A percentile compares a stretch with the other conserved stretches of the same genome.
Evolutionary conservation across 768 basidiomycete species (phyloP).

Genomic region (Xerocomellus amylosporus): DNA sequence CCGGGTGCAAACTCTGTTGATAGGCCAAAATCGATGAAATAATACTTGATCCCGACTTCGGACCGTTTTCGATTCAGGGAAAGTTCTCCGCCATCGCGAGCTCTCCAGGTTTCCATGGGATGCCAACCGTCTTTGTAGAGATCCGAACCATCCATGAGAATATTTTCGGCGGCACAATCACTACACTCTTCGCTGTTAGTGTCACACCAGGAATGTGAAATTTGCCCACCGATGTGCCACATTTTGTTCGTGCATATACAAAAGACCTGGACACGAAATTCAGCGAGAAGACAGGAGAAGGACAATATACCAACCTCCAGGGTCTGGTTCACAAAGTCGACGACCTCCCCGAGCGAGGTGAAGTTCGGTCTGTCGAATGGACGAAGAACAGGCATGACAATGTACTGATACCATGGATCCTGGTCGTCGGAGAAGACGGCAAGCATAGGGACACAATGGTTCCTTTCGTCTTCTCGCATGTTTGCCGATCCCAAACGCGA

Average conservation of each 20-base stretch:
- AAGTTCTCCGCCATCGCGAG: constrained; percentile 14
- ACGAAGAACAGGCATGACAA: constrained; percentile 30
- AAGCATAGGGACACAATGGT: constrained; percentile 26
- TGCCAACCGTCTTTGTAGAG: constrained; percentile 32
- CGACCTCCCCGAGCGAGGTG: constrained; percentile 22
- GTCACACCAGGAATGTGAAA: fast-evolving
- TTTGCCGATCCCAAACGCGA: not conserved
- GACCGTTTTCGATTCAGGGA: constrained; percentile 25
- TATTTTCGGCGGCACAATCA: constrained; percentile 27
- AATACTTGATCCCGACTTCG: constrained; percentile 28
- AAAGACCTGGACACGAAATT: constrained; percentile 23
- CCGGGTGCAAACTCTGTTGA: constrained; percentile 26
- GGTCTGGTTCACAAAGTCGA: constrained; percentile 29
- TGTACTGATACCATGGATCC: constrained; percentile 15
- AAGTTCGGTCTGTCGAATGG: constrained; percentile 24
- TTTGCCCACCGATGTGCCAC: constrained; percentile 35
- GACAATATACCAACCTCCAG: constrained; percentile 16
- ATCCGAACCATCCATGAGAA: constrained; percentile 30
- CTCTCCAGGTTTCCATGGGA: constrained; percentile 7
- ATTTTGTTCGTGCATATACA: constrained; percentile 35
- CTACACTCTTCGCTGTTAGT: constrained; percentile 6
- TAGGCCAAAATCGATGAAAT: constrained; percentile 37
- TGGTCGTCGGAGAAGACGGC: constrained; percentile 11
- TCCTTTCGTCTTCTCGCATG: not conserved
- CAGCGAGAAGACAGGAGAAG: not conserved